A percentile compares a stretch with the other conserved stretches of the same genome.
Evolutionary conservation across 768 basidiomycete species (phyloP).

Genomic region (Wakefieldia striispora): DNA sequence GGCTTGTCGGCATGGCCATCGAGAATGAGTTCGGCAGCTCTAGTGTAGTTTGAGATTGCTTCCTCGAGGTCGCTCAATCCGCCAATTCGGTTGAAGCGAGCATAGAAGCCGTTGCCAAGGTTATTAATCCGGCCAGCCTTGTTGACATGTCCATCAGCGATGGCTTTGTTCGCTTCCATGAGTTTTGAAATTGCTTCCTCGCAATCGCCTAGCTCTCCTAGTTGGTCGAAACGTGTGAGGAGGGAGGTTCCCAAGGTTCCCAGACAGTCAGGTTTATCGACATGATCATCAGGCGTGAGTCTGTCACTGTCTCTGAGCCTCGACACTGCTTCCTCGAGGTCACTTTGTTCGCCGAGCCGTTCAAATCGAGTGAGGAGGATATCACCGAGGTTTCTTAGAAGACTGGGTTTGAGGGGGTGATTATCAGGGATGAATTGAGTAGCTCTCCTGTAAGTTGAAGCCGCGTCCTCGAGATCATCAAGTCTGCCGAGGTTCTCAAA

Average conservation of each 20-base stretch:
- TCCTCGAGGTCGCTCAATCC: not conserved
- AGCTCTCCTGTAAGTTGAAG: not conserved
- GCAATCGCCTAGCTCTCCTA: not conserved
- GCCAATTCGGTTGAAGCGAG: not conserved
- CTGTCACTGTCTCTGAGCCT: not conserved
- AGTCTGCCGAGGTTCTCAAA: not conserved
- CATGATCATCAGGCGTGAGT: not conserved
- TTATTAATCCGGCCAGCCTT: not conserved
- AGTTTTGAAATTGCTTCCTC: not conserved
- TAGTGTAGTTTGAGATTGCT: not conserved
- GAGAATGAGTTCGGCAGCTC: constrained; percentile 8
- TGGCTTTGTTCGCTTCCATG: not conserved
- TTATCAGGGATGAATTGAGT: not conserved
- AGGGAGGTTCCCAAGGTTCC: not conserved
- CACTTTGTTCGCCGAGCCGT: not conserved
- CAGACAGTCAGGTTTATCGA: not conserved
- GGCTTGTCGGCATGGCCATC: not conserved
- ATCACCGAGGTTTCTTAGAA: not conserved
- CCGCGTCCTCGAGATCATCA: not conserved
- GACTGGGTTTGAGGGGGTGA: not conserved
- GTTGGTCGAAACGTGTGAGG: not conserved
- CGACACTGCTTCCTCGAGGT: constrained; percentile 1
- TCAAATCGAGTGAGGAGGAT: not conserved
- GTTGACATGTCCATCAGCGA: no score
- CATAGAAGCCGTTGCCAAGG: not conserved